Base-by-base conservation (phyloP, 176 grass and related monocot genomes). In the Oryza officinalis region DNA sequence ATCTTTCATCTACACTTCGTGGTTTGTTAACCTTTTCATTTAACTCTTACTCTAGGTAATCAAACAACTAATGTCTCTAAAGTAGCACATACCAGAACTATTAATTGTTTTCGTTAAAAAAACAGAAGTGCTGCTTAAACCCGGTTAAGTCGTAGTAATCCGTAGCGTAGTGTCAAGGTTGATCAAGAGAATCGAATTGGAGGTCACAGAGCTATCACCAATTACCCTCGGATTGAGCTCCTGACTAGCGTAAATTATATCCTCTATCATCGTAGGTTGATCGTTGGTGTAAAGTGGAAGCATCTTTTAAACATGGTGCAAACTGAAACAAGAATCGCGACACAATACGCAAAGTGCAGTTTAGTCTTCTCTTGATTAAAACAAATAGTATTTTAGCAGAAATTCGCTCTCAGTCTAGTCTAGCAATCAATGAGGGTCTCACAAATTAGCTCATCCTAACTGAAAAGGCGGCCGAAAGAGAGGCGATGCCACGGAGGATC, bases 401-500 rank as follows among this genome's bases (percentile, higher is more conserved):
- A 57, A n/a, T 57, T 57, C 1, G 20, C 20, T 57, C 52, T 57
- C 52, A 22, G 9, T 57, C 52, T 57, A 57, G 17, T n/a, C 32
- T 57, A 57, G 52, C 52, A 6, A 57, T 57, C 52, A 57, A 22
- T n/a, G 20, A 25, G 57, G 10, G n/a, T 25, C 57, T 10, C 14
- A 11, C 57, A 61, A 61, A 61, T 61, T 61, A 61, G 57, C 57
- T 61, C 57, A 25, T n/a, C 26, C 17, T 13, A 17, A 46, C 77
- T 32, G 30, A 38, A 67, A 67, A 18, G 12, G 77, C 63, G 8
- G 1, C 15, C 0, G 26, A 26, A 61, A 78, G 35, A 13, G 13
- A 67, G 27, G 20, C 22, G 23, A 11, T 7, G 60, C 35, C 84
- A 37, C 74, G 23, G 73, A 27, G 14, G 84, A 86, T 79, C 84